Percentiles rank a stretch among this genome's conserved stretches.
Evolutionary conservation across 2,329 filamentous ascomycete species (phyloP).

Genomic region (Talaromyces sp.): DNA sequence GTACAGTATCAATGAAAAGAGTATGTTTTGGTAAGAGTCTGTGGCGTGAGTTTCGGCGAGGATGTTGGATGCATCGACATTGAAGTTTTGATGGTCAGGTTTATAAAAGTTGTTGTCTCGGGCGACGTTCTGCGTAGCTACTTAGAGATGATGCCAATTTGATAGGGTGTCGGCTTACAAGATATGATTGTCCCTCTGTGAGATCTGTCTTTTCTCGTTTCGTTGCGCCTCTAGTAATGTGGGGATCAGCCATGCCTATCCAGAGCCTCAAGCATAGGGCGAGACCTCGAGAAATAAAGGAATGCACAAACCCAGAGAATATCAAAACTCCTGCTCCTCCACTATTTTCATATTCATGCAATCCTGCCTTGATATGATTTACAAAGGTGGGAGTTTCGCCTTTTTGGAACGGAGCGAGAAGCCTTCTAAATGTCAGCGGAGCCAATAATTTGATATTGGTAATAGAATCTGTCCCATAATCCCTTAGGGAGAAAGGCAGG

Average conservation of each 20-base stretch:
- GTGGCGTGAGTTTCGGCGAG: conserved; percentile 68
- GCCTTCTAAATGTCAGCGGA: conserved; percentile 39
- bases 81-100: conserved; percentile 4
- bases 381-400: conserved; percentile 77
- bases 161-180: conserved; percentile 33
- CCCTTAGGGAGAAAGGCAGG: no score
- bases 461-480: neutral
- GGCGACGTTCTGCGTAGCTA: conserved; percentile 27
- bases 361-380: conserved; percentile 66
- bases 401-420: conserved; percentile 72
- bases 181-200: conserved; percentile 64
- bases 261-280: neutral
- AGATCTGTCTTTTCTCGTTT: conserved; percentile 51
- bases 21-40: conserved; percentile 80
- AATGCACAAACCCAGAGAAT: conserved; percentile 61
- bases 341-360: conserved; percentile 48
- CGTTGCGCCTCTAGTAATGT: conserved; percentile 56
- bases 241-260: conserved; percentile 4
- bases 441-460: neutral
- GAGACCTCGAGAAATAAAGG: conserved; percentile 18
- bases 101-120: conserved; percentile 35
- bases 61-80: conserved; percentile 39
- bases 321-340: conserved; percentile 55
- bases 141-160: neutral
- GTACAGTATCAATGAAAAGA: conserved; percentile 68